Base-by-base conservation (phyloP, 306 rosid genomes). In the Acacia crassicarpa region DNA sequence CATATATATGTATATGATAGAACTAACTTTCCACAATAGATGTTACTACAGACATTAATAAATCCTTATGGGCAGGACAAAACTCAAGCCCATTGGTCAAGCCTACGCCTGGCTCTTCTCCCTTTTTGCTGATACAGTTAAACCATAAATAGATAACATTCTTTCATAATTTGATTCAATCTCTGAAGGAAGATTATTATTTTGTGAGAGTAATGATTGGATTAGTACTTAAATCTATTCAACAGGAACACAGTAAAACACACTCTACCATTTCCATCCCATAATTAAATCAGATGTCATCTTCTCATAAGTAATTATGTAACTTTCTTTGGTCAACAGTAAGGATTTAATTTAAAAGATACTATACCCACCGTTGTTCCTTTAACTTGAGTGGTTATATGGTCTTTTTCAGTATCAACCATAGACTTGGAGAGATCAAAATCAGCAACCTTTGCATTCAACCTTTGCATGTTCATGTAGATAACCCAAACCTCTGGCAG, bases 361-460 rank as follows among this genome's bases (percentile, higher is more conserved):
- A n/a, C n/a, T 7, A 38, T 45, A 92, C 94, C 78, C 62, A 74
- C 97, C 91, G 83, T 71, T 76, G 94, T 92, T 59, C 92, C 92
- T 82, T 87, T 92, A 61, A 92, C 97, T 86, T 87, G 92, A 54
- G 94, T 89, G 70, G 87, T 81, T 46, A 89, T 68, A 74, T 92
- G 86, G 53, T 79, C 91, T 30, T 82, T 87, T 58, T 75, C 87
- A 32, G 67, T 5, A 69, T 91, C 90, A 67, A 54, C 70, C 80
- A 89, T 77, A 40, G 83, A 84, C 84, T 91, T 92, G 80, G 90
- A 92, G 73, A 91, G 86, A 33, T 93, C 93, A 75, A 91, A 92
- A 83, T 92, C 92, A 7, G 90, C 78, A 76, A 92, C 97, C 83
- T 92, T 90, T 4, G 92, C 91, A 54, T 73, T 83, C 16, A 92